Conservation (phyloP, 768 basidiomycete genomes). For the Rhizopogon vinicolor region DNA sequence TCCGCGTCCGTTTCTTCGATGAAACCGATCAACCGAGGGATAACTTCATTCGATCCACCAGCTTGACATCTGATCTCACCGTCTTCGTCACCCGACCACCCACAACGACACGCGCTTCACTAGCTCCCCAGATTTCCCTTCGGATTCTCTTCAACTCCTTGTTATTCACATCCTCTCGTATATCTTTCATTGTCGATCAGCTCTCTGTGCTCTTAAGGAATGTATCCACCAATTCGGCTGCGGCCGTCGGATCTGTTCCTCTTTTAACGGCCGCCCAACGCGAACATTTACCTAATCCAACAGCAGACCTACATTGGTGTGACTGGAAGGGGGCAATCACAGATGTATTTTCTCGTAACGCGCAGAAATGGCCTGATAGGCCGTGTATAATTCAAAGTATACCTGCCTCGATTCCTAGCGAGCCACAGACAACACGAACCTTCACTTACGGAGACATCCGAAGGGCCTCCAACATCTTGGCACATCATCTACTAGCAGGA, state of each 20-base stretch:
- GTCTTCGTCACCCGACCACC: conserved; percentile 79
- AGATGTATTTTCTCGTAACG: conserved; percentile 89
- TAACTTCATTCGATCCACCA: conserved; percentile 74
- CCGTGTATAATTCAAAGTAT: conserved; percentile 85
- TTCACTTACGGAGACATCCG: conserved; percentile 83
- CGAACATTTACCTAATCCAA: conserved; percentile 73
- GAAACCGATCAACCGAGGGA: conserved; percentile 74
- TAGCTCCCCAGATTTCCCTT: conserved; percentile 74
- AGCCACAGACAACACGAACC: conserved; percentile 47
- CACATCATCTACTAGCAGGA: conserved; percentile 81
- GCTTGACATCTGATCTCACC: conserved; percentile 88
- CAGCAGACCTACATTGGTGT: conserved; percentile 91
- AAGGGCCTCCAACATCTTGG: conserved; percentile 81
- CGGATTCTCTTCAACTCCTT: conserved; percentile 93
- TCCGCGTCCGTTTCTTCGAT: conserved; percentile 96
- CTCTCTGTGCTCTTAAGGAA: conserved; percentile 74
- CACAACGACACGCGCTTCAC: conserved; percentile 42
- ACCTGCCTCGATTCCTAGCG: conserved; percentile 31
- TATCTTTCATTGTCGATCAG: conserved; percentile 79
- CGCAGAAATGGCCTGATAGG: conserved; percentile 70
- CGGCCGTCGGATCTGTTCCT: conserved; percentile 74
- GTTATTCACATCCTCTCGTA: conserved; percentile 77
- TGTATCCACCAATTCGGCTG: conserved; percentile 61
- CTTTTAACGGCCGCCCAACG: conserved; percentile 72
- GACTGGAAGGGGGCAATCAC: conserved; percentile 97